Evolutionary conservation across 139 green algal genomes (phyloP).

Genomic region (Diplosphaera chodatii): DNA sequence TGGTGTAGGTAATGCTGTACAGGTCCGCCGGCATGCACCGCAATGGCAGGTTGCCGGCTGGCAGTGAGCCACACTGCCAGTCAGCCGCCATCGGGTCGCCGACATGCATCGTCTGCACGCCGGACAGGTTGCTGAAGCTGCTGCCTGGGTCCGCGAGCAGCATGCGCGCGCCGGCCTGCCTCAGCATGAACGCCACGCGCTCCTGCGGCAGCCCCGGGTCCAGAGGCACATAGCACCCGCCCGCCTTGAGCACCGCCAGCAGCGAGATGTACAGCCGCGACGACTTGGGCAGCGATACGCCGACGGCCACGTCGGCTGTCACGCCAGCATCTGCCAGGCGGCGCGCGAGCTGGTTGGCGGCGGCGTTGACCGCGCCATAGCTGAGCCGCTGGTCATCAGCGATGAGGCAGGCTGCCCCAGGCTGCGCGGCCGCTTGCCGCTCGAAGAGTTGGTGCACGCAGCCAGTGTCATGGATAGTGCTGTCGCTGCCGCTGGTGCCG

Average conservation of each 20-base stretch:
- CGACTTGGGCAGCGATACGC: conserved; percentile 31
- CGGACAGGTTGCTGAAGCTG: no score
- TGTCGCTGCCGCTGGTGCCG: no score
- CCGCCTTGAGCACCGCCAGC: conserved; percentile 39
- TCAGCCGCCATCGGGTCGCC: no score
- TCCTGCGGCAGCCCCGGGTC: conserved; percentile 43
- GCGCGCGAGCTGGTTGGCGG: conserved; percentile 28
- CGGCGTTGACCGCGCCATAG: conserved; percentile 17
- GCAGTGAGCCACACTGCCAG: no score
- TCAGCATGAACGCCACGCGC: conserved; percentile 26
- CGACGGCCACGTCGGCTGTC: conserved; percentile 15
- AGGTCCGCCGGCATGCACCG: no score
- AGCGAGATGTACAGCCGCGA: conserved; percentile 31
- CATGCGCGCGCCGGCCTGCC: no score
- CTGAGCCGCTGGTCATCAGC: conserved; percentile 3
- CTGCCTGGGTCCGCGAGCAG: no score
- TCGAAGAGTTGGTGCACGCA: conserved; percentile 22
- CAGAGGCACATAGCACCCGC: conserved; percentile 47
- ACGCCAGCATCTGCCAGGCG: conserved; percentile 14
- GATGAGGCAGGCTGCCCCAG: conserved; percentile 13
- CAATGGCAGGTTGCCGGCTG: no score
- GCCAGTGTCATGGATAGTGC: no score
- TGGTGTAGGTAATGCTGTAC: no score
- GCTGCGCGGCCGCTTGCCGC: conserved; percentile 3
- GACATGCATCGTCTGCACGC: no score